These are phyloP conservation scores for Cardamine occulta DNA, from an alignment of 345 rosid species.

Conservation along the genomic window DNA sequence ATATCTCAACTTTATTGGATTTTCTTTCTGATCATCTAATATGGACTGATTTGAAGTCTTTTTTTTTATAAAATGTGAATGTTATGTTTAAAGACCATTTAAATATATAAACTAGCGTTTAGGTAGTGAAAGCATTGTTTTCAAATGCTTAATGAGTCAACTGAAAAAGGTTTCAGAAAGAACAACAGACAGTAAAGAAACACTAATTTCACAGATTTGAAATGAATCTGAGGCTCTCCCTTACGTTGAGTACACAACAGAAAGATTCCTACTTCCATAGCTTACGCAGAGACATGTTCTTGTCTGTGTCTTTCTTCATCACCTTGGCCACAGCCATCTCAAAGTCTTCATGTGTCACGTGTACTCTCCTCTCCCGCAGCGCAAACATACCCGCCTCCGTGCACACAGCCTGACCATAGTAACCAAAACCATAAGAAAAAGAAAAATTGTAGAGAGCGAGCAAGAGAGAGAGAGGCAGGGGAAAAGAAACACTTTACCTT, in stretches of 20 bases:
- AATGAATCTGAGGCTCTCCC: not conserved
- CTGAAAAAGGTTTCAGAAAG: not conserved
- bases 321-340: constrained; percentile 99
- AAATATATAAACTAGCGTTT: not conserved
- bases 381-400: constrained; percentile 99
- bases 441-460: not conserved
- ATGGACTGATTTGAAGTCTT: not conserved
- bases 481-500: constrained; percentile 58
- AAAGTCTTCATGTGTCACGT: constrained; percentile 97
- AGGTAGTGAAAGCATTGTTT: constrained; percentile 28
- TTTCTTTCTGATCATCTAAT: not conserved
- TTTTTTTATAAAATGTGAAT: not conserved
- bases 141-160: constrained; percentile 10
- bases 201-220: constrained; percentile 15
- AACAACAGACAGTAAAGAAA: not conserved
- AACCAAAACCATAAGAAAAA: not conserved
- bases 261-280: constrained; percentile 74
- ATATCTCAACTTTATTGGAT: not conserved
- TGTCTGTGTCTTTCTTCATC: constrained; percentile 99
- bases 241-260: not conserved
- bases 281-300: constrained; percentile 98
- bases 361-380: constrained; percentile 92
- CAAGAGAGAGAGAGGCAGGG: not conserved
- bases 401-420: constrained; percentile 81
- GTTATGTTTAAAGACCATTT: not conserved